Evolutionary conservation across 225 moss, liverwort and hornwort species (phyloP), one percentile per base, ranked within the genome.

Genomic region (Neckera pumila): DNA sequence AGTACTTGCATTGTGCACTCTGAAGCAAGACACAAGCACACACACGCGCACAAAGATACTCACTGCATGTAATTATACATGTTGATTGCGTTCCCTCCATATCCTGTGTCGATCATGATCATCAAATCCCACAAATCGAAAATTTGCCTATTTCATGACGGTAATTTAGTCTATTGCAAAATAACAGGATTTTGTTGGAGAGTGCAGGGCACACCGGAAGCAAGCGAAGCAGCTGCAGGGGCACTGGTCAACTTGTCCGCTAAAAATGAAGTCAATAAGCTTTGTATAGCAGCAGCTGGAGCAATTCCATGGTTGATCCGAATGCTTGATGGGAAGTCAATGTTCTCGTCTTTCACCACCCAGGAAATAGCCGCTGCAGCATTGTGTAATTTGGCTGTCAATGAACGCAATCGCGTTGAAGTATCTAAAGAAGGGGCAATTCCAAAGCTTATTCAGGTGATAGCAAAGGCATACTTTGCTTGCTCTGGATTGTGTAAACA

Each of bases 211-310:
- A 86, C 94, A 80, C 86, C 79, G 43, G 90, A 94, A 73, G 93
- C 89, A 86, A 76, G 90, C 54, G 93, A 94, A 65, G 92, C 94
- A 67, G 93, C 91, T 42, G 92, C 89, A 70, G 94, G 94, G 84
- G 90, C 93, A 61, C 69, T 93, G 70, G 93, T 94, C 65, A 94
- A 93, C 81, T 63, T 93, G 45, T 94, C 94, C 81, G 94, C 94
- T 27, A 94, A 93, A 81, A 94, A 90, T 73, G 94, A 94, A 88
- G 88, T 90, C 15, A 93, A 94, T 26, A 94, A 94, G 86, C 31
- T 93, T 30, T 90, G 91, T 81, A 94, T 91, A 67, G 90, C 91
- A 83, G 94, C 94, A 70, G 93, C 91, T 58, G 93, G 93, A 73
- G 94, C 91, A 81, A 93, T 94, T 89, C 93, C 94, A 60, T 91